Evolutionary conservation across 345 rosid species (phyloP).

Genomic region (Cardamine occulta): DNA sequence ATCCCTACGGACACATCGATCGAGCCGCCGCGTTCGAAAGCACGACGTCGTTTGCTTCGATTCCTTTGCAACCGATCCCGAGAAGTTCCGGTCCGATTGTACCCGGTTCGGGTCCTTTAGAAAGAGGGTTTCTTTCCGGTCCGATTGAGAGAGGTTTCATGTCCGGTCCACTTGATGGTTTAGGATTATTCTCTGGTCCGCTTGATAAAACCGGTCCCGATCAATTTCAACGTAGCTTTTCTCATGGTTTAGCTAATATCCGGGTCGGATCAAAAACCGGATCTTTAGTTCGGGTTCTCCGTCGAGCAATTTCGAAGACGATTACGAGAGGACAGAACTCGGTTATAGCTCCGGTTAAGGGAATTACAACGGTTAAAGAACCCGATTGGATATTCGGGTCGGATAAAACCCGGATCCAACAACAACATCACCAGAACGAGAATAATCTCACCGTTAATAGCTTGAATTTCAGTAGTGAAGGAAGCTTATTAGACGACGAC

Average conservation of each 20-base stretch:
- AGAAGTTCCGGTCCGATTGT: slow-evolving; percentile 76
- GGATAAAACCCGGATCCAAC: slow-evolving; percentile 51
- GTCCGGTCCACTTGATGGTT: slow-evolving; percentile 89
- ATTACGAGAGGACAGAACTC: slow-evolving; percentile 75
- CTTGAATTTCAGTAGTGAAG: slow-evolving; percentile 62
- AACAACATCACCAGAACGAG: slow-evolving; percentile 52
- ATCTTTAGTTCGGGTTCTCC: slow-evolving; percentile 66
- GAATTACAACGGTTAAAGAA: slow-evolving; percentile 52
- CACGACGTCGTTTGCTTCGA: slow-evolving; percentile 84
- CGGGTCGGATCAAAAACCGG: slow-evolving; percentile 56
- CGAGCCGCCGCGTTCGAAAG: slow-evolving; percentile 93
- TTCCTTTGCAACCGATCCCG: slow-evolving; percentile 90
- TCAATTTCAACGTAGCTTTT: slow-evolving; percentile 79
- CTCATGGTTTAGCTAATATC: slow-evolving; percentile 59
- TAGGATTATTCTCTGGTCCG: slow-evolving; percentile 51
- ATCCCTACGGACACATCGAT: slow-evolving; percentile 66
- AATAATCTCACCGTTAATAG: slow-evolving; percentile 61
- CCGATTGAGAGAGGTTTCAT: slow-evolving; percentile 87
- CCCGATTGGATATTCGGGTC: slow-evolving; percentile 71
- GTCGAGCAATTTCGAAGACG: slow-evolving; percentile 75
- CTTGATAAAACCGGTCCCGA: slow-evolving; percentile 57
- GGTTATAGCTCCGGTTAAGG: slow-evolving; percentile 76
- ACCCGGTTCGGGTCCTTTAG: slow-evolving; percentile 71
- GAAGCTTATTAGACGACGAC: slow-evolving; percentile 67
- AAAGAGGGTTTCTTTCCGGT: slow-evolving; percentile 84